Base-by-base conservation (phyloP, 2,329 filamentous ascomycete species). In the Aspergillus phoenicis region DNA sequence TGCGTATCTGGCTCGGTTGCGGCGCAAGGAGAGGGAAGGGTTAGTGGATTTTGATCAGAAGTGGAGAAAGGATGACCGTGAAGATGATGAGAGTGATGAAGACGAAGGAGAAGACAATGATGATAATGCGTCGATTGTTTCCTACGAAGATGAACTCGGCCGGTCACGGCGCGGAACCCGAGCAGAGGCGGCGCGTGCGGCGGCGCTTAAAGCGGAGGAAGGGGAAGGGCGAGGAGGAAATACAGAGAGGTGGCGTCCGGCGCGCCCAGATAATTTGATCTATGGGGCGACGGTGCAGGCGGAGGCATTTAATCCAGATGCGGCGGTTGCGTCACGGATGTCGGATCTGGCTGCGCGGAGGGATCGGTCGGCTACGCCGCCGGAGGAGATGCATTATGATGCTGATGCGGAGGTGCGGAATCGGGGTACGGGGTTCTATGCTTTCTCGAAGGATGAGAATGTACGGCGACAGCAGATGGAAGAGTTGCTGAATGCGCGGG, bases 41-140 rank as follows among this genome's bases (percentile, higher is more conserved):
- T 84, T 96, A 26, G 89, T 99, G 2, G 94, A 99, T 78, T 99
- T 99, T 76, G 95, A 98, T 77, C 84, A 89, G 62, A 99, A 98
- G 79, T 98, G 95, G 93, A 92, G 90, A 0, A 91, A 96, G 72
- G 80, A 81, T 24, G 81, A 87, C 58, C 77, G 75, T 3, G 70
- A 71, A 1, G 77, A 76, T 22, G 76, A 3, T 10, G n/a, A 47
- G 5, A n/a, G n/a, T n/a, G 79, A 80, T 13, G 41, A 55, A 7
- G 60, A 61, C 1, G 74, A 77, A 1, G 76, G 77, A 1, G 78
- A 78, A 2, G 77, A 76, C 0, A 77, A 78, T 3, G 78, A 80
- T 15, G 79, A 80, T 47, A 77, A 81, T 48, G 81, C 83, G 26
- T 89, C 93, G 57, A 76, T 91, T n/a, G 81, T 98, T 5, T 93